Base-by-base conservation (phyloP, 1,284 basidiomycete species). In the Ceratobasidium sp. region DNA sequence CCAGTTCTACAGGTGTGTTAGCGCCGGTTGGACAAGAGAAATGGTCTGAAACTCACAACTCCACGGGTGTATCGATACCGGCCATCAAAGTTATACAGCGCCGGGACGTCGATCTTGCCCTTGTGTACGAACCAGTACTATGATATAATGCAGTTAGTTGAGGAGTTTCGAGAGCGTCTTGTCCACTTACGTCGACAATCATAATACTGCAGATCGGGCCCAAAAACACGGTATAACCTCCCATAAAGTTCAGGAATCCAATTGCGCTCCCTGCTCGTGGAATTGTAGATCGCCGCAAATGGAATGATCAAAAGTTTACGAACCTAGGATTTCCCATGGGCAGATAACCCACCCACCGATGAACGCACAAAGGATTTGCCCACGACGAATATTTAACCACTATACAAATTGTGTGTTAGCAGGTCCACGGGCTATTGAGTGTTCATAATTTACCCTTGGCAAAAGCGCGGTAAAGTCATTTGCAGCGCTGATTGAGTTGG, bases 371-470 rank as follows among this genome's bases (percentile, higher is more conserved):
- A 95, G 87, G 75, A 92, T 83, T 84, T 94, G 93, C 0, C 93
- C 93, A 10, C 93, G 87, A 27, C 88, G 86, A 81, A 95, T 94
- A 83, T 94, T 93, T 85, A 95, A 90, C 81, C 90, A 94, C 78
- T 83, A 81, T 1, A 83, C 52, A 23, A 14, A 27, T 59, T 27
- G 38, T 38, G 20, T 8, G 8, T 69, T 23, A 77, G 62, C 38
- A 3, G 35, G 27, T 23, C 35, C n/a, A 16, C 30, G 44, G 27
- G 30, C 48, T 41, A 7, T 18, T 41, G 5, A 46, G 57, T n/a
- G n/a, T 20, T 57, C 35, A 41, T n/a, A 20, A 33, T 74, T 67
- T 18, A 77, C 78, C 30, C 86, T 85, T 30, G 91, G 91, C 78
- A 88, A 88, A 20, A 93, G 84, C 2, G 90, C 92, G 20, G 90